Base-by-base conservation (phyloP, 2,329 filamentous ascomycete species). In the Botrytis medusae region DNA sequence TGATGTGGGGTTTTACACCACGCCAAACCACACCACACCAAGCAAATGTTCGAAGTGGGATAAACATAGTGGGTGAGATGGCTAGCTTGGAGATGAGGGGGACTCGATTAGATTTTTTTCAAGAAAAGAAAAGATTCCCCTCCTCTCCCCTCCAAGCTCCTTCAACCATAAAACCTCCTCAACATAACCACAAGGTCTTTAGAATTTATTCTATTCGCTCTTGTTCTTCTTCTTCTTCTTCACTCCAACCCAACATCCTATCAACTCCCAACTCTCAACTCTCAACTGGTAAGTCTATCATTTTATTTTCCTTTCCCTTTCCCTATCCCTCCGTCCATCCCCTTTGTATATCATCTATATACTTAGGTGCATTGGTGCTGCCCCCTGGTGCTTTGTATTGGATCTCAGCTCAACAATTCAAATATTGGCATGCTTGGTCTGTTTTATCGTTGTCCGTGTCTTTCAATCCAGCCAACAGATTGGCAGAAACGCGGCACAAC, bases 391-490 rank as follows among this genome's bases (percentile, higher is more conserved):
- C 34, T 42, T 54, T 37, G 10, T 42, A 57, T 68, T 22, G 48
- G n/a, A 42, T 40, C 34, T 32, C 48, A 68, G 48, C 65, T 68
- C 65, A 68, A 68, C 48, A 68, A 42, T 57, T 32, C 34, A 16
- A 68, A 10, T 14, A 57, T 68, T 68, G 65, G 48, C 48, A 68
- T 68, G 42, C 65, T 42, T 57, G 46, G 48, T 1, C n/a, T 57
- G 64, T 68, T 68, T 68, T 42, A 68, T 68, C 64, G 25, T 18
- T 54, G 46, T 57, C 65, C 25, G 48, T 68, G 65, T 57, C 65
- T 68, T 25, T 29, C 6, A 4, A 68, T 32, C 34, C 65, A 70
- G 44, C n/a, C 54, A 46, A 61, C 54, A 44, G 22, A 18, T 20
- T 61, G 29, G n/a, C 22, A 61, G 54, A 22, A 63, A 46, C 60